Base-by-base conservation (phyloP, 345 rosid species). In the Alliaria petiolata region DNA sequence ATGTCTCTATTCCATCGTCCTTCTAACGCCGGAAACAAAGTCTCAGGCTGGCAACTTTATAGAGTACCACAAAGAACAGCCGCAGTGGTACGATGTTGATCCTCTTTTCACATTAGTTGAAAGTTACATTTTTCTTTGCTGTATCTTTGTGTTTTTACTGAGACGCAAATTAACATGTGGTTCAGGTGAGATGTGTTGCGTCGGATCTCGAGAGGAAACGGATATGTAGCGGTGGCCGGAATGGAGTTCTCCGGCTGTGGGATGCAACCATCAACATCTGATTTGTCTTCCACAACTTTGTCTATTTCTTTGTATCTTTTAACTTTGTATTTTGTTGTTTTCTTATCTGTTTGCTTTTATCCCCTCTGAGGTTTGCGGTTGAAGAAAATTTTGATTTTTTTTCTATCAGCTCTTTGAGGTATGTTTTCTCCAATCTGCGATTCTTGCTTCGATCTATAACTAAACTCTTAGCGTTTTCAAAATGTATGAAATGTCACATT, bases 141-240 rank as follows among this genome's bases (percentile, higher is more conserved):
- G 22, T 61, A 11, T 46, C 11, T 31, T 26, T 56, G 20, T 55
- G 39, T 10, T 1, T 44, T 22, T 22, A 30, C 12, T 34, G 28
- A 51, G 50, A 56, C 66, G n/a, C n/a, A n/a, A 22, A 22, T 49
- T 49, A 7, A 34, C 22, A 53, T 62, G 44, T 53, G 71, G 20
- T 30, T 30, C 85, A 95, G 99, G 99, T 95, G 71, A 86, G 99
- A 74, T 92, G 99, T 54, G 88, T 88, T 44, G 86, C 95, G 58
- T 88, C 97, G 3, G 99, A 95, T 79, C 96, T 95, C 1, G 99
- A 95, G 77, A 86, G 99, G 87, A 95, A 95, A 80, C 85, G 99
- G 83, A 95, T 95, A 57, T 95, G 99, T 78, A 87, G 96, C 38
- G 97, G 99, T 25, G 99, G 98, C 69, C 96, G 99, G 6, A 92